Conservation (phyloP, 148 eudicot species). For the Salicornia ramosissima region DNA sequence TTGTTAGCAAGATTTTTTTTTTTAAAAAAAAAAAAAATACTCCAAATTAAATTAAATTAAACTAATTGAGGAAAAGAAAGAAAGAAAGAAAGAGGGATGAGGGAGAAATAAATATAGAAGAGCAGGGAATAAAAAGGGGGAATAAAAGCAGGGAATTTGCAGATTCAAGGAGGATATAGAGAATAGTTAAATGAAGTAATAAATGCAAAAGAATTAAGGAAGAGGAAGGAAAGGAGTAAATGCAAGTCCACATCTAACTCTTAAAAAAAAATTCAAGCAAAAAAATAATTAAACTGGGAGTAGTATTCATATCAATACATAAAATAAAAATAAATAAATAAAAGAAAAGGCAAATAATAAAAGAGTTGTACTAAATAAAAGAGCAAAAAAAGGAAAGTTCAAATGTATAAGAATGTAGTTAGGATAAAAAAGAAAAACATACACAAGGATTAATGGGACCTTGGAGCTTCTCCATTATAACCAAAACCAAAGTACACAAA, state of each 20-base stretch:
- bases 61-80: too few relatives aligned
- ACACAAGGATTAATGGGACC: conserved; percentile 55
- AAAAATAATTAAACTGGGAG: too few relatives aligned
- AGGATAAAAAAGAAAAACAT: conserved; percentile 26
- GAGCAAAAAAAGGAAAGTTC: neutral
- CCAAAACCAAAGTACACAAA: conserved; percentile 32
- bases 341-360: neutral
- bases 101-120: conserved; percentile 6
- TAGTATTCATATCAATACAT: too few relatives aligned
- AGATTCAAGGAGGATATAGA: conserved; percentile 24
- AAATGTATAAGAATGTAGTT: too few relatives aligned
- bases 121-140: conserved; percentile 19
- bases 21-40: too few relatives aligned
- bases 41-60: too few relatives aligned
- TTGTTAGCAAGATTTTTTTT: too few relatives aligned
- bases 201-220: conserved; percentile 30
- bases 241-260: conserved; percentile 32
- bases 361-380: neutral
- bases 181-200: conserved; percentile 27
- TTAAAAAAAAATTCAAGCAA: too few relatives aligned
- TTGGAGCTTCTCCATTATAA: conserved; percentile 52
- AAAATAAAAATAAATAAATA: neutral
- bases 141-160: conserved; percentile 17
- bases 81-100: neutral
- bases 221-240: conserved; percentile 25